phyloP scores from a whole-genome alignment of 495 filamentous ascomycete species.

The Apodospora peruviana region DNA sequence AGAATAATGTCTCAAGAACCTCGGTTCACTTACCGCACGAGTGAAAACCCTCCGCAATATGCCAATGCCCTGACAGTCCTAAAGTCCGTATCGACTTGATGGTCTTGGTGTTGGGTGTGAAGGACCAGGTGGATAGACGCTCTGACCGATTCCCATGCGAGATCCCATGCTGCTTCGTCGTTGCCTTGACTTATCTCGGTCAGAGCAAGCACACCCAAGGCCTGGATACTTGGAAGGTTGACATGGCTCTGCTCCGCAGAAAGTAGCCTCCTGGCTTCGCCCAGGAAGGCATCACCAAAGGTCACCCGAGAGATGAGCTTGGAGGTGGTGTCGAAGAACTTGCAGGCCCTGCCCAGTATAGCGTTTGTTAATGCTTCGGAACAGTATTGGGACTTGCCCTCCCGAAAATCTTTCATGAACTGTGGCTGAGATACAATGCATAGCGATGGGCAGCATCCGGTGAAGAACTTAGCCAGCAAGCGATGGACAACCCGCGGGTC shows the following conservation, averaged over 20 bases:
- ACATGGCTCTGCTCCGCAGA: conserved; percentile 8
- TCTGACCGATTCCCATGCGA: conserved; percentile 16
- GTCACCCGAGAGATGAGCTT: conserved; percentile 17
- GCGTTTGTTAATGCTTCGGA: conserved; percentile 22
- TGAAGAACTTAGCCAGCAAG: conserved; percentile 15
- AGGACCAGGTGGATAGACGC: conserved; percentile 18
- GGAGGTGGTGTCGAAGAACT: conserved; percentile 8
- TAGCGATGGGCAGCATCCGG: conserved; percentile 11
- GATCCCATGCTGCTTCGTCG: conserved; percentile 17
- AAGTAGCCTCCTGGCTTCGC: conserved; percentile 19
- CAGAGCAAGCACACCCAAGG: conserved; percentile 19
- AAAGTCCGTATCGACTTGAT: conserved; percentile 7
- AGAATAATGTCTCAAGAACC: neutral
- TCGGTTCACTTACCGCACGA: conserved; percentile 20
- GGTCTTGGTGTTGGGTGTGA: conserved; percentile 2
- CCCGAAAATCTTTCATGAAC: conserved; percentile 17
- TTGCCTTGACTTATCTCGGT: conserved; percentile 20
- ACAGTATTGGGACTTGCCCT: conserved; percentile 18
- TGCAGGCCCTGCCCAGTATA: conserved; percentile 19
- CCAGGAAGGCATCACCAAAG: conserved; percentile 24
- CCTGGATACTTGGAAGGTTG: conserved; percentile 20
- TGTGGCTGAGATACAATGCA: conserved; percentile 13
- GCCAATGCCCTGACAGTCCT: conserved; percentile 14
- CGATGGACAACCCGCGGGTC: conserved; percentile 16
- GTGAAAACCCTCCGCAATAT: conserved; percentile 20